Percentiles rank a stretch among this genome's conserved stretches.
phyloP scores from a whole-genome alignment of 805 yeast species.

The Ogataea zsoltii region DNA sequence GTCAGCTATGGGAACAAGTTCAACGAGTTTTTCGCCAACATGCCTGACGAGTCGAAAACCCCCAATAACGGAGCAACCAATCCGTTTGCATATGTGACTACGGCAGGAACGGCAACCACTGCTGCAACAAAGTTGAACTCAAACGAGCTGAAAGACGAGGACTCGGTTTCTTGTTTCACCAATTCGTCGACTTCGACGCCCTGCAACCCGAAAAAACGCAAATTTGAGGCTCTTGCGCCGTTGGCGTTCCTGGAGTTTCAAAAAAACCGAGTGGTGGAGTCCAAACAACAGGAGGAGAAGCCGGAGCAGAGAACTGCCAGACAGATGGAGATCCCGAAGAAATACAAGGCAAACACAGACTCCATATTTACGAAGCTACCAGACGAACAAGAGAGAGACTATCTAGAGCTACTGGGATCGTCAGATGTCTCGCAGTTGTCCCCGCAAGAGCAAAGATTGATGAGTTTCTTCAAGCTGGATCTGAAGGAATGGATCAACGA shows the following conservation, averaged over 20 bases:
- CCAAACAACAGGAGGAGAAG: not conserved
- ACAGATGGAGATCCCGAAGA: not conserved
- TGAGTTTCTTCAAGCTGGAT: constrained; percentile 17
- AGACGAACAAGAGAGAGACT: constrained; percentile 16
- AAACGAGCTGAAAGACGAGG: constrained; percentile 15
- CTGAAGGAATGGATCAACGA: constrained; percentile 38
- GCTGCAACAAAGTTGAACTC: constrained; percentile 18
- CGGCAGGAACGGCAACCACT: constrained; percentile 19
- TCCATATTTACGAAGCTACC: constrained; percentile 19
- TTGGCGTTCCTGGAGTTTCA: constrained; percentile 10
- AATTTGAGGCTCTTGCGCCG: constrained; percentile 9
- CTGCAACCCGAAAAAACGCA: constrained; percentile 19
- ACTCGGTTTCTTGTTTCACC: constrained; percentile 20
- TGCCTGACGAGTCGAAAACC: constrained; percentile 17
- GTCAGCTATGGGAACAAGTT: constrained; percentile 12
- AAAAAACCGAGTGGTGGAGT: not conserved
- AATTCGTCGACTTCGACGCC: constrained; percentile 24
- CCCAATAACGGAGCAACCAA: constrained; percentile 10
- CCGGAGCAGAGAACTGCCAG: not conserved
- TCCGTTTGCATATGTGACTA: constrained; percentile 11
- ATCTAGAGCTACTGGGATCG: constrained; percentile 12
- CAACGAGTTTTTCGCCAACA: constrained; percentile 12
- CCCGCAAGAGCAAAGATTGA: constrained; percentile 17
- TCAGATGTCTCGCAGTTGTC: constrained; percentile 8
- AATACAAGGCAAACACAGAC: constrained; percentile 12